Base-by-base conservation (phyloP, 805 yeast species). In the Wickerhamomyces alni region DNA sequence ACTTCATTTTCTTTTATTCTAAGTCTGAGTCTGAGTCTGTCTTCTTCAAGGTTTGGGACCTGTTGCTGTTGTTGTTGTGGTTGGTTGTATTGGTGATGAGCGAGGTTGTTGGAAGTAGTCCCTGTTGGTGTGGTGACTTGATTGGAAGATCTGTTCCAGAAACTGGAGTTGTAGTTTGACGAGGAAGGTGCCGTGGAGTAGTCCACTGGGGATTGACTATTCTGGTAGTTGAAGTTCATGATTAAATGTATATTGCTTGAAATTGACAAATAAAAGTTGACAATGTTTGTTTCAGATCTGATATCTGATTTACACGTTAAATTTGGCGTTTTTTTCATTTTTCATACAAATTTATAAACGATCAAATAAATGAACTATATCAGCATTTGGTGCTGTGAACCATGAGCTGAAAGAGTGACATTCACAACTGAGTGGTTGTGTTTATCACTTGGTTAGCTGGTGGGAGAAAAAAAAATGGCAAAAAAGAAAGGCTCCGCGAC, bases 1-100 rank as follows among this genome's bases (percentile, higher is more conserved):
- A 74, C 69, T 30, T 72, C 70, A 1, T 69, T 61, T 34, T 80
- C 77, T 53, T 80, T 82, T 37, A 80, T 60, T 41, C 69, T 69
- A 37, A 82, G 51, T 45, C 77, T 77, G 35, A 74, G 58, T 47
- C 69, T 70, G 40, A 74, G 56, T 38, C 63, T 59, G 34, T 72
- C 75, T 3, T 57, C 62, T 13, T 46, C 53, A 2, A 36, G 41
- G 17, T 35, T 33, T 29, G 25, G 4, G 8, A 13, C 9, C 18
- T 36, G 31, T n/a, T 36, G 36, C 29, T 18, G 27, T 21, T 35
- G 27, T 8, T 6, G 19, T 37, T 25, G 35, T 25, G n/a, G 36
- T 31, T 22, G 30, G 17, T 2, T 37, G 31, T 12, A 37, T 39
- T 21, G 41, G 32, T 10, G 37, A 32, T 19, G 39, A 27, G 17